Evolutionary conservation across 805 yeast genomes (phyloP).

Genomic region (Ogataea nitratoaversa): DNA sequence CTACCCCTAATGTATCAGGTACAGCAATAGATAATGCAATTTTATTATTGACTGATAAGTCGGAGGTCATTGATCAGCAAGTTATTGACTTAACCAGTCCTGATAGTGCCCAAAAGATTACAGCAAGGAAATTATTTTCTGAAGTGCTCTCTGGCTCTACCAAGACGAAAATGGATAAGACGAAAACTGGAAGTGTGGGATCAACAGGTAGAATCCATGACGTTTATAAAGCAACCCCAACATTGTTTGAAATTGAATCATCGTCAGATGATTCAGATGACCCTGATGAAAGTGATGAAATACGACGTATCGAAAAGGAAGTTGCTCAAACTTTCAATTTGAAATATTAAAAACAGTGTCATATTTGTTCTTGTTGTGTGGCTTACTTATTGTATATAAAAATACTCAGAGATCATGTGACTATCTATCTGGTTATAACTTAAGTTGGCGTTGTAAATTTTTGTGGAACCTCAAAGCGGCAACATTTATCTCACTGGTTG

Average conservation of each 20-base stretch:
- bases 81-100: constrained; percentile 14
- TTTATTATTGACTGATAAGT: not conserved
- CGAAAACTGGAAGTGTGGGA: not conserved
- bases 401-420: too few species aligned
- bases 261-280: not conserved
- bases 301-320: constrained; percentile 9
- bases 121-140: not conserved
- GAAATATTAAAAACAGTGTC: not conserved
- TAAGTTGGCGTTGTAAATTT: too few species aligned
- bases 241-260: not conserved
- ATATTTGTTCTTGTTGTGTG: not conserved
- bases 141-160: not conserved
- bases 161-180: not conserved
- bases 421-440: too few species aligned
- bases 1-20: not conserved
- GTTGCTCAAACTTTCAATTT: constrained; percentile 2
- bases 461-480: too few species aligned
- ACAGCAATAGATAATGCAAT: not conserved
- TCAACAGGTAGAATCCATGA: not conserved
- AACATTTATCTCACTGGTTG: too few species aligned
- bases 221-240: too few species aligned
- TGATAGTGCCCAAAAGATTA: not conserved
- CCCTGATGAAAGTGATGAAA: constrained; percentile 4
- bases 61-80: not conserved
- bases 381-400: not conserved